Percentiles rank a stretch among this genome's conserved stretches.
Evolutionary conservation across 2,329 filamentous ascomycete genomes (phyloP).

Genomic region (Arthrobotrys sphaeroides): DNA sequence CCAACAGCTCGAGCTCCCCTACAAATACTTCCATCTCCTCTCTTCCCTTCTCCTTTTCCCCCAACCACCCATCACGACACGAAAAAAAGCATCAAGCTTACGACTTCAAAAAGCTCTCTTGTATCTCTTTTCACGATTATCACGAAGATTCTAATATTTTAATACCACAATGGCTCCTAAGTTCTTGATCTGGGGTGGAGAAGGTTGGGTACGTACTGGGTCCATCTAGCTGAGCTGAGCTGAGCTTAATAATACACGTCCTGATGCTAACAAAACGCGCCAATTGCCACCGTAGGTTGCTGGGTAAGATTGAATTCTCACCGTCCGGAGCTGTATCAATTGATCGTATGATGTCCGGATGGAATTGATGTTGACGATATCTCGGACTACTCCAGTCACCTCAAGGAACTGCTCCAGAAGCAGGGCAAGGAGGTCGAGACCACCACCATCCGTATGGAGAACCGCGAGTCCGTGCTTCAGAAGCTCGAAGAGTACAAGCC

Average conservation of each 20-base stretch:
- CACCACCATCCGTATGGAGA: conserved; percentile 73
- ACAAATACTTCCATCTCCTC: conserved; percentile 1
- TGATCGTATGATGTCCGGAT: too few species aligned
- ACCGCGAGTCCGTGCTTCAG: conserved; percentile 67
- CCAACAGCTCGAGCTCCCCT: conserved; percentile 3
- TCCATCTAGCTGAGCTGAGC: neutral
- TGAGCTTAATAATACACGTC: conserved; percentile 25
- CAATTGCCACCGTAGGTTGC: conserved; percentile 46
- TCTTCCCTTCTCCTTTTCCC: neutral
- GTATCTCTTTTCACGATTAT: conserved; percentile 6
- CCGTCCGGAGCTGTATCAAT: neutral
- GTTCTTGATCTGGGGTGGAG: conserved; percentile 73
- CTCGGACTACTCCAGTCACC: conserved; percentile 62
- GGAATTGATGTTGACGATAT: conserved; percentile 12
- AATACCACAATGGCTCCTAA: conserved; percentile 59
- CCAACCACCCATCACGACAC: too few species aligned
- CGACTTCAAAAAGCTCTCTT: neutral
- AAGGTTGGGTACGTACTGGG: conserved; percentile 61
- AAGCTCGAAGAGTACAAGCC: conserved; percentile 70
- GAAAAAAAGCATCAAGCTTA: neutral
- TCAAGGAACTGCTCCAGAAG: conserved; percentile 68
- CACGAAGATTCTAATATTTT: conserved; percentile 5
- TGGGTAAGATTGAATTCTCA: conserved; percentile 33
- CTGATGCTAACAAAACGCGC: conserved; percentile 17
- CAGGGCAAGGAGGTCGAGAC: conserved; percentile 71